Evolutionary conservation across 2,329 filamentous ascomycete genomes (phyloP), one percentile per base, ranked within the genome.

Genomic region (Diaporthe eres): DNA sequence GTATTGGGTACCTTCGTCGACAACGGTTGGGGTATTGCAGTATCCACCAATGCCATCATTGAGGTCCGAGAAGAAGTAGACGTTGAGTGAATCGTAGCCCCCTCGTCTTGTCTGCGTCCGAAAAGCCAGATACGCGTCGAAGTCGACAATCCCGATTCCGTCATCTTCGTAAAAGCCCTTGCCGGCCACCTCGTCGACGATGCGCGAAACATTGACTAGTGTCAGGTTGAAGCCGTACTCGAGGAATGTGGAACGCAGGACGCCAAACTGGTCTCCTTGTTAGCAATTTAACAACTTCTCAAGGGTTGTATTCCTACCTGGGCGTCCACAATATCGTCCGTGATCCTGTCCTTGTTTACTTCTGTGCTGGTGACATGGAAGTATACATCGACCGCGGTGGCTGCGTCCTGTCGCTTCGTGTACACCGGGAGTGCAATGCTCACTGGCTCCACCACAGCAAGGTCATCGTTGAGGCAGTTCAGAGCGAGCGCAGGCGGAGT

Each of bases 301-400:
- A 4, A 37, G n/a, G 8, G 13, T 8, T n/a, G 31, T 12, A 13
- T 53, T 19, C 34, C 8, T 51, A 68, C 65, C 47, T 68, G 71
- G 22, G 42, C 31, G 53, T 49, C 58, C 9, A 73, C 71, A 22
- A 65, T 53, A 22, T 39, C 58, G 19, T 73, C 71, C 13, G 71
- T 73, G 57, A 73, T 73, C 7, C 57, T 49, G 42, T 63, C 71
- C 28, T 60, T 61, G 39, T 65, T 61, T 4, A 34, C 47, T 37
- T 73, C 53, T 10, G 71, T 63, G 57, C 71, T 73, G 34, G 71
- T n/a, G 57, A 73, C 60, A 39, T 73, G 71, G 34, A 73, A 73
- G n/a, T 73, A 63, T 3, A 73, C 71, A 4, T 73, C 71, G n/a
- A 73, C 53, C 4, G 71, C 57, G n/a, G 60, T 73, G 31, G 65